These are phyloP conservation scores for Protea cynaroides DNA, from an alignment of 164 flowering plant genomes.

Conservation along the genomic window DNA sequence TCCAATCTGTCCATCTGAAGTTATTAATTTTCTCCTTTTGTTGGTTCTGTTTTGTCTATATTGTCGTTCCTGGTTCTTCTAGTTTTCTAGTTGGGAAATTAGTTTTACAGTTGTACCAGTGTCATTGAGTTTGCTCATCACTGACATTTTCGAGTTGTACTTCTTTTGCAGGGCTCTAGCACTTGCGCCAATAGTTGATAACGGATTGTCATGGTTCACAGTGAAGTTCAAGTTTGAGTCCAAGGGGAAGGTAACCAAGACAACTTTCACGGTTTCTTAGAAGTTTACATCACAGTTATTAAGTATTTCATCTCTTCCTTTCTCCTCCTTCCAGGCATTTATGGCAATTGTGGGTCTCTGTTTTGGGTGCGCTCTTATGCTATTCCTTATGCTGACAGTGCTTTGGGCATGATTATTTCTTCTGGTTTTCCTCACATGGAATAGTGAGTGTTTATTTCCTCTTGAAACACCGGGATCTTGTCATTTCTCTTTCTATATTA, in stretches of 20 bases:
- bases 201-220: conserved; percentile 82
- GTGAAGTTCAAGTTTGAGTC: conserved; percentile 54
- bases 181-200: conserved; percentile 78
- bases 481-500: too few species aligned
- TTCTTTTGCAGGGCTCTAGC: conserved; percentile 71
- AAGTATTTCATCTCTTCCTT: background rate
- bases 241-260: conserved; percentile 48
- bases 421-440: background rate
- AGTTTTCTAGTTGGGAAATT: too few species aligned
- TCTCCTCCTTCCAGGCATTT: conserved; percentile 48
- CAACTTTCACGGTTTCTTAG: background rate
- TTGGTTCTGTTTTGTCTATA: too few species aligned
- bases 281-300: background rate
- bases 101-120: too few species aligned
- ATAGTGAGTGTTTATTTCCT: background rate
- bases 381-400: conserved; percentile 55
- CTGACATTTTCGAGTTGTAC: conserved; percentile 2
- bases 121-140: too few species aligned
- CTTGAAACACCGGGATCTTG: background rate
- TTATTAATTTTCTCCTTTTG: too few species aligned
- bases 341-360: conserved; percentile 50
- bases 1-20: too few species aligned
- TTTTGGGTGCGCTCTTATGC: conserved; percentile 48
- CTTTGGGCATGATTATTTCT: conserved; percentile 44
- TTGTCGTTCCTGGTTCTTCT: too few species aligned